Evolutionary conservation across 1,139 yeast genomes (phyloP), one percentile per base, ranked within the genome.

Genomic region (Hyphopichia wangnamkhiaoensis): DNA sequence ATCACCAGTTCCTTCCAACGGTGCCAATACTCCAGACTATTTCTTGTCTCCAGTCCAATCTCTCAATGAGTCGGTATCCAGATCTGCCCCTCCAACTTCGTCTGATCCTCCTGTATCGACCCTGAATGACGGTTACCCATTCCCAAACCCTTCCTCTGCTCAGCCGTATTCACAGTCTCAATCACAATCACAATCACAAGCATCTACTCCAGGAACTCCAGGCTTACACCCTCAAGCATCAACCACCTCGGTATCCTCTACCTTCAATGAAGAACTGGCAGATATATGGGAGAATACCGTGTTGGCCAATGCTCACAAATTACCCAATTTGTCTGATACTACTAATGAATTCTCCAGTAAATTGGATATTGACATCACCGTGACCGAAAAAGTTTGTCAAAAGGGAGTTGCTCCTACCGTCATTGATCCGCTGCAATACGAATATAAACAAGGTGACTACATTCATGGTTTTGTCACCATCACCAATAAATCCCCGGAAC

Each of bases 241-340:
- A n/a, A 24, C 14, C 20, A 27, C 21, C 13, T 27, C 38, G 8
- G 32, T 23, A 4, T 12, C 20, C 3, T 30, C 32, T 10, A 40
- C 49, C 14, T 45, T 52, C 34, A 58, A 60, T 34, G 60, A 61
- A 31, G 63, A 59, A 29, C 60, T 63, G 25, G 59, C 58, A 10
- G 66, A 67, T 38, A 53, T 63, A 15, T 71, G 76, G 74, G 73
- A 71, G 43, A 65, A 68, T 41, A 71, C 75, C 7, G 66, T 72
- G 7, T 53, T 71, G 16, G 75, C 75, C 29, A 70, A 71, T 46
- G 71, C 65, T 3, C 75, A 72, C 50, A 61, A 59, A 40, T 53
- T 72, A 30, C 65, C 65, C 14, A 69, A 70, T 44, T 49, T 71
- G 35, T 53, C 67, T 20, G 56, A 57, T 20, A 45, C 54, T 15